phyloP scores from a whole-genome alignment of 768 basidiomycete genomes.

The Lactarius sanguifluus region DNA sequence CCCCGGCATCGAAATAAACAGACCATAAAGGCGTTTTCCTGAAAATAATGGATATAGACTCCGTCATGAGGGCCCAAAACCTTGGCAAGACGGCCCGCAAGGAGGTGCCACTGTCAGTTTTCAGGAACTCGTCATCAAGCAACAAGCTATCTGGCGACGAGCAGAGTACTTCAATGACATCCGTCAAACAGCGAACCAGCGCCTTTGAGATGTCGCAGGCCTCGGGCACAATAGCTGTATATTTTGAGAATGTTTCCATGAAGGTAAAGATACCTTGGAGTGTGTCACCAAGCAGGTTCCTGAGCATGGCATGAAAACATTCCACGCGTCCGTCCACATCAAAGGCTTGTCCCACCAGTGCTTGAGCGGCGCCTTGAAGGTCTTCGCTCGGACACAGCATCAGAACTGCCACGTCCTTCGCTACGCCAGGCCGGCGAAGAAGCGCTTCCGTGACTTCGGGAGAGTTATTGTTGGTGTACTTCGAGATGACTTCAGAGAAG shows the following conservation, averaged over 20 bases:
- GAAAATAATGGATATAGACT: constrained; percentile 81
- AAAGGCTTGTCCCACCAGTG: constrained; percentile 80
- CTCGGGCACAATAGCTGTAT: constrained; percentile 69
- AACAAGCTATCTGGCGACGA: constrained; percentile 69
- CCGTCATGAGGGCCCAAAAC: constrained; percentile 83
- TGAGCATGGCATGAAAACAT: constrained; percentile 78
- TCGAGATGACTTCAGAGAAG: constrained; percentile 60
- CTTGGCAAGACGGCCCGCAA: constrained; percentile 57
- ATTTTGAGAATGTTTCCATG: constrained; percentile 61
- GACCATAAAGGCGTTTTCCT: constrained; percentile 84
- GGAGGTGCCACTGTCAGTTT: constrained; percentile 43
- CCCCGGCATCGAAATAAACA: constrained; percentile 68
- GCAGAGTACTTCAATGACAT: constrained; percentile 88
- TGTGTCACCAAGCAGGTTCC: constrained; percentile 60
- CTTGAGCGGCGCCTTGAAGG: constrained; percentile 72
- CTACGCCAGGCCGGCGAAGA: constrained; percentile 55
- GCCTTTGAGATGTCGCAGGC: constrained; percentile 88
- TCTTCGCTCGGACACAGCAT: constrained; percentile 82
- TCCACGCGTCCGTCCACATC: constrained; percentile 88
- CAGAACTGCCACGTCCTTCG: constrained; percentile 59
- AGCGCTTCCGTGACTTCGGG: constrained; percentile 53
- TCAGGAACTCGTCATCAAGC: constrained; percentile 53
- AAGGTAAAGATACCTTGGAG: constrained; percentile 72
- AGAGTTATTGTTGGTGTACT: constrained; percentile 61
- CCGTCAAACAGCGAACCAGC: constrained; percentile 88